These are phyloP conservation scores for Claviceps sp. DNA, from an alignment of 2,329 filamentous ascomycete species.

Conservation along the genomic window DNA sequence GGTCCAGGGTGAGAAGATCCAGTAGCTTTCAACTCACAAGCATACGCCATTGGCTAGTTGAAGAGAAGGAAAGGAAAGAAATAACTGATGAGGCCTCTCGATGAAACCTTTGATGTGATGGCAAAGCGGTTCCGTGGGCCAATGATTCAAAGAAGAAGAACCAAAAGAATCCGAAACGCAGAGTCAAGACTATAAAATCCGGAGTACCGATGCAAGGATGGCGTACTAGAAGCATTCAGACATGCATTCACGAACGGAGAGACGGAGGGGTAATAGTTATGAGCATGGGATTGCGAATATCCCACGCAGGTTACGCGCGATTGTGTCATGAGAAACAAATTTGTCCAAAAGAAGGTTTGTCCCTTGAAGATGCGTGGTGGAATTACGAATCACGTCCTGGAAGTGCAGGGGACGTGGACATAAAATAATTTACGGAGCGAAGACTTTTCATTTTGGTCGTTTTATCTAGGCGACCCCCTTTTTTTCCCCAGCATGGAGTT, in stretches of 20 bases:
- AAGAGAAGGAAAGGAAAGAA: too few species aligned
- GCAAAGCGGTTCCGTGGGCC: not conserved
- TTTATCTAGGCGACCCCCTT: not conserved
- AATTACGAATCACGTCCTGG: not conserved
- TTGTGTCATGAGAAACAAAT: not conserved
- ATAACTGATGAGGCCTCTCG: not conserved
- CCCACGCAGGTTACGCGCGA: not conserved
- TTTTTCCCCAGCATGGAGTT: not conserved
- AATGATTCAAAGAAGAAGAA: not conserved
- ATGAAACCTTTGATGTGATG: not conserved
- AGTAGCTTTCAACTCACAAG: slow-evolving; percentile 6
- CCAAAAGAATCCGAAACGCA: not conserved
- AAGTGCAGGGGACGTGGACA: not conserved
- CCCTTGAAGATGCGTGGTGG: not conserved
- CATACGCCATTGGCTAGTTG: not conserved
- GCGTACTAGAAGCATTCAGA: not conserved
- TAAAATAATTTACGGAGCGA: not conserved
- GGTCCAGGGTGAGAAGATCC: slow-evolving; percentile 28
- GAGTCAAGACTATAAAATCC: not conserved
- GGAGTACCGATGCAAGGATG: not conserved
- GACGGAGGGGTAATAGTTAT: not conserved
- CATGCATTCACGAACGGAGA: not conserved
- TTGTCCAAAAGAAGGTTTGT: not conserved
- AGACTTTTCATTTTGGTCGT: not conserved
- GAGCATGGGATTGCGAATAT: not conserved